Conservation (phyloP, 2,329 filamentous ascomycete genomes). For the Blastomyces parvus region DNA sequence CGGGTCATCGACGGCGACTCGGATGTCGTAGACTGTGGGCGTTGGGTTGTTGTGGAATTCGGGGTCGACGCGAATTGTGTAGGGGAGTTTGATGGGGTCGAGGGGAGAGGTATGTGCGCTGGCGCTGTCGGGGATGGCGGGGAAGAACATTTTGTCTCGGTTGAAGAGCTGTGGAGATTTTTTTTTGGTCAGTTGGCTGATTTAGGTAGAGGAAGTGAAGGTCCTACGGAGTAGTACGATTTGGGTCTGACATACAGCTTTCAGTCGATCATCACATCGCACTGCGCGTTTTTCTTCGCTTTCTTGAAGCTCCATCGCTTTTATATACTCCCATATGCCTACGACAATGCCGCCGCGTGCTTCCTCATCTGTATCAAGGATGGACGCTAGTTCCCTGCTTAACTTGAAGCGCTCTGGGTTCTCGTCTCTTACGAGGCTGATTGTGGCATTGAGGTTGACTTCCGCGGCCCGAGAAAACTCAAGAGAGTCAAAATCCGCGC, state of each 20-base stretch:
- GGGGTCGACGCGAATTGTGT: conserved; percentile 88
- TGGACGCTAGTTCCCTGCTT: conserved; percentile 66
- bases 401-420: conserved; percentile 74
- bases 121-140: conserved; percentile 71
- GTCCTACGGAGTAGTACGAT: neutral
- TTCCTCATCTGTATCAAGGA: conserved; percentile 78
- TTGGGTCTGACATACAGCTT: conserved; percentile 48
- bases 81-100: conserved; percentile 71
- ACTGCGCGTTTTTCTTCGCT: conserved; percentile 92
- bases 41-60: conserved; percentile 65
- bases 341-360: conserved; percentile 81
- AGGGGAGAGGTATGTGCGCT: conserved; percentile 68
- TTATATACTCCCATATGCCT: conserved; percentile 92
- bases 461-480: conserved; percentile 88
- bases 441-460: conserved; percentile 81
- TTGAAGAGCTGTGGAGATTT: conserved; percentile 53
- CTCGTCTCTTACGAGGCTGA: conserved; percentile 79
- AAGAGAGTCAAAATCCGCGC: conserved; percentile 77
- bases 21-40: conserved; percentile 82
- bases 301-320: conserved; percentile 74
- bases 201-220: neutral
- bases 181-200: conserved; percentile 6
- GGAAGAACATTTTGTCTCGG: conserved; percentile 72
- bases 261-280: conserved; percentile 74
- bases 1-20: conserved; percentile 75